Percentiles rank a stretch among this genome's conserved stretches.
Evolutionary conservation across 2,329 filamentous ascomycete genomes (phyloP).

Genomic region (Cladosporium colombiae): DNA sequence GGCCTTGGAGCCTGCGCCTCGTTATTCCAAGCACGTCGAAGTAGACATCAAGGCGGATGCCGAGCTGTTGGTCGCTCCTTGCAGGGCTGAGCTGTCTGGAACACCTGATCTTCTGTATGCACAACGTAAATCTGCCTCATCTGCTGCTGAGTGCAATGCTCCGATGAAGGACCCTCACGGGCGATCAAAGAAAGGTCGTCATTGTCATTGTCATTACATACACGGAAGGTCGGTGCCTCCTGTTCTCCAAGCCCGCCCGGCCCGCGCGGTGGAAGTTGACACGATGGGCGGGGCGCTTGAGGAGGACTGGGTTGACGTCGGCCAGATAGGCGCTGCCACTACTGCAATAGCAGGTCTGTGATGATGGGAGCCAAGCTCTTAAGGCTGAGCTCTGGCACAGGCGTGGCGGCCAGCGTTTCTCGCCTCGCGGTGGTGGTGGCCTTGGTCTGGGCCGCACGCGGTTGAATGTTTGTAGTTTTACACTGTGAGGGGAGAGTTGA

Average conservation of each 20-base stretch:
- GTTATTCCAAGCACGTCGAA: neutral
- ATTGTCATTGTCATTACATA: neutral
- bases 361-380: slow-evolving; percentile 17
- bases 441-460: neutral
- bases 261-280: slow-evolving; percentile 2
- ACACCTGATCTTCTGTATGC: neutral
- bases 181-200: neutral
- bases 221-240: neutral
- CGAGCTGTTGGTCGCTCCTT: neutral
- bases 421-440: neutral
- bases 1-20: neutral
- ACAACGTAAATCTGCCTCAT: neutral
- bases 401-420: neutral
- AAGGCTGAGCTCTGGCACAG: slow-evolving; percentile 8
- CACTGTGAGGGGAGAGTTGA: neutral
- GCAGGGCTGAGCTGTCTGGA: neutral
- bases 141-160: neutral
- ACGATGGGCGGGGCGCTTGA: neutral
- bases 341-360: slow-evolving; percentile 12
- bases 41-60: neutral
- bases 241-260: neutral
- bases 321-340: slow-evolving; percentile 1
- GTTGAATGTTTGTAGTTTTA: neutral
- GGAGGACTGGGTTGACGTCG: neutral
- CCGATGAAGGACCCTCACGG: neutral